Base-by-base conservation (phyloP, 306 rosid species). In the Prunus armeniaca region DNA sequence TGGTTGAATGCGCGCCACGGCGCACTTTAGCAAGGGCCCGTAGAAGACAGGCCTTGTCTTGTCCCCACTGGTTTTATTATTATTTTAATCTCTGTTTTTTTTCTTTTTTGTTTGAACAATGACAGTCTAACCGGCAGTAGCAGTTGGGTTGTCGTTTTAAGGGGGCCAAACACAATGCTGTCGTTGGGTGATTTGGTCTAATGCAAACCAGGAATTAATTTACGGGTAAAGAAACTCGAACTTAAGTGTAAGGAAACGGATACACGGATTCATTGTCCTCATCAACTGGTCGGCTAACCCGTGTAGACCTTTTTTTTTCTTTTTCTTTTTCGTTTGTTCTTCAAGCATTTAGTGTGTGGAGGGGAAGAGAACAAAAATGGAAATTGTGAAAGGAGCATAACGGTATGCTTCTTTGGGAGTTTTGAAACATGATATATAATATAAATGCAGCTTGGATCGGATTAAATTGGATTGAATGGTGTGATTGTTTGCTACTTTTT, bases 91-190 rank as follows among this genome's bases (percentile, higher is more conserved):
- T 34, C 7, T 11, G n/a, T 49, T 2, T 10, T 8, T 8, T 46
- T 2, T 7, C 11, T 19, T 6, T 73, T 63, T n/a, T 49, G 3
- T 46, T 20, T 9, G 56, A 34, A 47, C 54, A 45, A 9, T 25
- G 70, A 22, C 79, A 73, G 49, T 75, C 49, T 34, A 51, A 55
- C 65, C 52, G 34, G 54, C 65, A 30, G 65, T 76, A 71, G 76
- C 76, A 65, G 78, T 78, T 83, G n/a, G 73, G 65, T 64, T 85
- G 85, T 88, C 89, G 75, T 71, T 79, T 73, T 47, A 12, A 0
- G 32, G 80, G 82, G 68, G 38, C 81, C 81, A 63, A 66, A 9
- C 17, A 57, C 62, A 4, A 45, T 7, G 51, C 38, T 20, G 66
- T 72, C 66, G 74, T 30, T 25, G 2, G 32, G 64, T 58, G 32